phyloP scores from a whole-genome alignment of 1,139 yeast species.

The Debaryomycetaceae sp. region DNA sequence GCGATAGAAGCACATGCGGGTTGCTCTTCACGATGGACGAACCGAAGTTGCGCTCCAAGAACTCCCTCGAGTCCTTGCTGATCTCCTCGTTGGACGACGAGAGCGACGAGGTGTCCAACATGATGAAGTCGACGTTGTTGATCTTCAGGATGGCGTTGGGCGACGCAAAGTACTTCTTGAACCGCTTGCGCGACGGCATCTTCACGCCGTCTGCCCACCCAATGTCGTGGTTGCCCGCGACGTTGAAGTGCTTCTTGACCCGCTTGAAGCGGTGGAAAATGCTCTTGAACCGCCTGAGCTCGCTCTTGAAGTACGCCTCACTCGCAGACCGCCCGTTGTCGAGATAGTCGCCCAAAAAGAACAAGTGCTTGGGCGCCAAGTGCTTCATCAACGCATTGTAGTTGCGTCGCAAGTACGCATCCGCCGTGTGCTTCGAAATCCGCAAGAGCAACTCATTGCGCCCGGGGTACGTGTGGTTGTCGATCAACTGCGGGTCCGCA shows the following conservation, averaged over 20 bases:
- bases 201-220: slow-evolving; percentile 52
- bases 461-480: slow-evolving; percentile 49
- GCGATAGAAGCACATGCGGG: slow-evolving; percentile 42
- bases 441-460: slow-evolving; percentile 31
- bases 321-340: slow-evolving; percentile 49
- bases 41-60: slow-evolving; percentile 21
- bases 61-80: slow-evolving; percentile 23
- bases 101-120: slow-evolving; percentile 44
- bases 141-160: slow-evolving; percentile 29
- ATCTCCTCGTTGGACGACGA: slow-evolving; percentile 30
- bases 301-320: slow-evolving; percentile 36
- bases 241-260: slow-evolving; percentile 28
- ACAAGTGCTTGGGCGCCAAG: slow-evolving; percentile 41
- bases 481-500: slow-evolving; percentile 49
- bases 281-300: slow-evolving; percentile 35
- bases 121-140: slow-evolving; percentile 43
- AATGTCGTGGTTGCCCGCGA: slow-evolving; percentile 58
- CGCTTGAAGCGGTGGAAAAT: slow-evolving; percentile 27
- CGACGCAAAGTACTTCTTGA: slow-evolving; percentile 36
- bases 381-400: slow-evolving; percentile 34
- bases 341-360: slow-evolving; percentile 52
- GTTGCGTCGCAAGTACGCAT: slow-evolving; percentile 45
- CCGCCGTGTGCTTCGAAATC: slow-evolving; percentile 48
- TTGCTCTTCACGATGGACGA: slow-evolving; percentile 10
- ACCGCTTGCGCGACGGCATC: slow-evolving; percentile 33